These are phyloP conservation scores for Xylariaceae sp. DNA, from an alignment of 2,329 filamentous ascomycete species.

Conservation along the genomic window DNA sequence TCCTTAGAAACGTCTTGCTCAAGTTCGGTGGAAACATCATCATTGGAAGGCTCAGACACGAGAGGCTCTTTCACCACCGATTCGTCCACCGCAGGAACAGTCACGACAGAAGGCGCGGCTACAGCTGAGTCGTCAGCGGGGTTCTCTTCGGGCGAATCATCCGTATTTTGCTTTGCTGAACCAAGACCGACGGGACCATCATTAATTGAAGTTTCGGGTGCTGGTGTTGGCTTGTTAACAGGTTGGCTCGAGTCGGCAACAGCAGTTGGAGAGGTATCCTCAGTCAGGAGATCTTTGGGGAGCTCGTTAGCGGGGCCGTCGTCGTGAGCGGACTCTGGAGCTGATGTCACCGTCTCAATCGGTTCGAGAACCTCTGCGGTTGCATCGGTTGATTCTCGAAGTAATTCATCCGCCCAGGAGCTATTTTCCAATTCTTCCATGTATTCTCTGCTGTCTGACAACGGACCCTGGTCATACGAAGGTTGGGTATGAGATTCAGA, in stretches of 20 bases:
- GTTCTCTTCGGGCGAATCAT: background rate
- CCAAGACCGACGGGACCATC: slow-evolving; percentile 4
- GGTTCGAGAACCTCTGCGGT: background rate
- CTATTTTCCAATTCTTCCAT: slow-evolving; percentile 17
- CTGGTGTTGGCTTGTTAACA: background rate
- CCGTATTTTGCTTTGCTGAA: slow-evolving; percentile 23
- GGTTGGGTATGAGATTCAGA: background rate
- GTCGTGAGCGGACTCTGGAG: slow-evolving; percentile 12
- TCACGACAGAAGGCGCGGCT: background rate
- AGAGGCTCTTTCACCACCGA: background rate
- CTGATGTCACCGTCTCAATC: background rate
- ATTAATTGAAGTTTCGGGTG: background rate
- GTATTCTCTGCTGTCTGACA: slow-evolving; percentile 29
- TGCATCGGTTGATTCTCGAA: background rate
- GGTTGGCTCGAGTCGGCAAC: background rate
- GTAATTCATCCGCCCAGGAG: slow-evolving; percentile 6
- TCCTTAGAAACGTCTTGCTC: slow-evolving; percentile 16
- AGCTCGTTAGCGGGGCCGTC: background rate
- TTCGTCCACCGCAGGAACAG: background rate
- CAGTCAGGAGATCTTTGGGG: background rate
- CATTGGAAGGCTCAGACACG: slow-evolving; percentile 2
- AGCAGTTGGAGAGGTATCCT: background rate
- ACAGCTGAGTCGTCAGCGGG: background rate
- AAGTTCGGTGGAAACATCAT: slow-evolving; percentile 6
- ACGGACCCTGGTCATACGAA: slow-evolving; percentile 11